These are phyloP conservation scores for Lichina pygmaea DNA, from an alignment of 495 filamentous ascomycete genomes.

Conservation along the genomic window DNA sequence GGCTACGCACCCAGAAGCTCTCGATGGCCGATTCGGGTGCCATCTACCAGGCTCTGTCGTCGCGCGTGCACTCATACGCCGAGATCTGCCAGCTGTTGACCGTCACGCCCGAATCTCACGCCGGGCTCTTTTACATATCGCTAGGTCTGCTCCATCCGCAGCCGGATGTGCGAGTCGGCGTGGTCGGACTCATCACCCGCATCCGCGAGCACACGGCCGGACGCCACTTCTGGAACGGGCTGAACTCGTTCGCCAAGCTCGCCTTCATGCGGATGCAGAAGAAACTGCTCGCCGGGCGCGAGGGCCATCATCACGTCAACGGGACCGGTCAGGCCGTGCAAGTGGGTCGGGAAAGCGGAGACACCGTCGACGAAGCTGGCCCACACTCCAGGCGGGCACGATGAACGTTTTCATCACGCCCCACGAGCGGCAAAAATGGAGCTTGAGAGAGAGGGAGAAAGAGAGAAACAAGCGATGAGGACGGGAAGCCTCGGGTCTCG, in stretches of 20 bases:
- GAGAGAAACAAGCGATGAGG: no score
- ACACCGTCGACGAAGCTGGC: no score
- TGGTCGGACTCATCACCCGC: slow-evolving; percentile 56
- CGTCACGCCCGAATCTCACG: slow-evolving; percentile 63
- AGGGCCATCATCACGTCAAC: not conserved
- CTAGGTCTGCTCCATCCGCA: slow-evolving; percentile 87
- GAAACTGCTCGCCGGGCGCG: slow-evolving; percentile 6
- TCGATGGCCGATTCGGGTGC: slow-evolving; percentile 39
- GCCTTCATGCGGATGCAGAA: slow-evolving; percentile 20
- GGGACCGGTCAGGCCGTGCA: not conserved
- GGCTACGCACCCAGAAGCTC: slow-evolving; percentile 52
- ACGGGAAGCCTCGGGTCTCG: no score
- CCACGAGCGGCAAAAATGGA: no score
- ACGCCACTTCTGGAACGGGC: slow-evolving; percentile 66
- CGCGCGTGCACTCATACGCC: slow-evolving; percentile 54
- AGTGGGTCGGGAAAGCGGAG: no score
- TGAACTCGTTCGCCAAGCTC: slow-evolving; percentile 73
- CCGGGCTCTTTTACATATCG: slow-evolving; percentile 73
- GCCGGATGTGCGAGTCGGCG: slow-evolving; percentile 45
- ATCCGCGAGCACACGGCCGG: slow-evolving; percentile 73
- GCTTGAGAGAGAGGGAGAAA: no score
- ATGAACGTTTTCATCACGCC: no score
- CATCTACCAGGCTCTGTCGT: slow-evolving; percentile 56
- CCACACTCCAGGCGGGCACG: no score
- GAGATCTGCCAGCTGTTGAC: slow-evolving; percentile 73